Conservation (phyloP, 2,329 filamentous ascomycete species). For the Cytospora piceicola region DNA sequence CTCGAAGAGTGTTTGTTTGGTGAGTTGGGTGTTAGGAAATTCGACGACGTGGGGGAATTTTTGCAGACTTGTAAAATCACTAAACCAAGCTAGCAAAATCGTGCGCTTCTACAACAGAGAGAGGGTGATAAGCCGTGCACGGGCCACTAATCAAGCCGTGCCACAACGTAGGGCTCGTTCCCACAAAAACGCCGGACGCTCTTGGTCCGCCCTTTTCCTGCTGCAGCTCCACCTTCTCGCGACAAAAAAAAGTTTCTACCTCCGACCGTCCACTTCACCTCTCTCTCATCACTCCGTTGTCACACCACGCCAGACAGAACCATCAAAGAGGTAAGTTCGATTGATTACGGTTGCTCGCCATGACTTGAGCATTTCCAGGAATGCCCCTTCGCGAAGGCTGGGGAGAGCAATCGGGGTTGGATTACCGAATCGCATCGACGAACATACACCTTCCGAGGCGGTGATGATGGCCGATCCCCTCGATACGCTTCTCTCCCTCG, state of each 20-base stretch:
- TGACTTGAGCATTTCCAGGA: conserved; percentile 38
- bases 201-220: neutral
- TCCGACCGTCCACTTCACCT: conserved; percentile 13
- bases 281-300: conserved; percentile 2
- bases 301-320: conserved; percentile 30
- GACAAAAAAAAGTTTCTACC: conserved; percentile 35
- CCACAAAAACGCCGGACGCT: conserved; percentile 35
- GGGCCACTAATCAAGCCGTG: neutral
- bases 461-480: conserved; percentile 31
- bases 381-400: conserved; percentile 51
- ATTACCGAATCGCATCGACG: conserved; percentile 24
- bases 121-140: conserved; percentile 1
- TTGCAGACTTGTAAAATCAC: conserved; percentile 33
- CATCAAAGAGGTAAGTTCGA: conserved; percentile 38
- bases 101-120: conserved; percentile 24
- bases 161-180: conserved; percentile 24
- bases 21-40: conserved; percentile 29
- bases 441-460: conserved; percentile 25
- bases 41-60: conserved; percentile 31
- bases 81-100: conserved; percentile 29
- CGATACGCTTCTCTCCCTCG: conserved; percentile 68
- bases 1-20: conserved; percentile 60
- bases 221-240: conserved; percentile 28
- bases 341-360: conserved; percentile 25
- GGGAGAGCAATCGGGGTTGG: conserved; percentile 63